Evolutionary conservation across 768 basidiomycete species (phyloP).

Genomic region (Brasilioporus rufonigricans): DNA sequence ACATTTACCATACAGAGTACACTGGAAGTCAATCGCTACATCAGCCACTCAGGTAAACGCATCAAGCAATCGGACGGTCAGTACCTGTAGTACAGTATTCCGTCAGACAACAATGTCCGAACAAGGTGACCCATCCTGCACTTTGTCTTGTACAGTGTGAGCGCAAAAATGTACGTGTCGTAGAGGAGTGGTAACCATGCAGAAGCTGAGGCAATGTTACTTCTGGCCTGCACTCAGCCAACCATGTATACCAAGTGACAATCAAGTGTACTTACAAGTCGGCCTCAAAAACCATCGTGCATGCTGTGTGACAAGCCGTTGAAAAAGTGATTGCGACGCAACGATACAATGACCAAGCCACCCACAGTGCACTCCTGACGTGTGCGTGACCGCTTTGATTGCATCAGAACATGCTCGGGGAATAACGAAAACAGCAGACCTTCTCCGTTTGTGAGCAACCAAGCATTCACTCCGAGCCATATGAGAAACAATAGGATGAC

Average conservation of each 20-base stretch:
- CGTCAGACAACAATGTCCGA: no score
- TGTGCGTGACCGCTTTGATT: conserved; percentile 16
- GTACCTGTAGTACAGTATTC: no score
- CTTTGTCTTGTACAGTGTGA: conserved; percentile 34
- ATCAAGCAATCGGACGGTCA: background rate
- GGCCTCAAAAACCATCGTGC: conserved; percentile 38
- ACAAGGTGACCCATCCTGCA: conserved; percentile 18
- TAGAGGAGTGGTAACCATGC: no score
- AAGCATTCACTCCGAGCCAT: no score
- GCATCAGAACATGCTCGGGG: background rate
- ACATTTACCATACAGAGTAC: conserved; percentile 39
- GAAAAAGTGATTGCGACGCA: conserved; percentile 16
- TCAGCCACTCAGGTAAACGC: background rate
- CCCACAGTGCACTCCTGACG: conserved; percentile 9
- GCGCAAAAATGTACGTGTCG: conserved; percentile 36
- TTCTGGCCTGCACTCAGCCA: conserved; percentile 9
- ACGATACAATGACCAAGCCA: conserved; percentile 24
- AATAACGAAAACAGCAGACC: conserved; percentile 36
- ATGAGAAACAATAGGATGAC: conserved; percentile 34
- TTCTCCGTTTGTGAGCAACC: conserved; percentile 50
- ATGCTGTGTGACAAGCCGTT: conserved; percentile 28
- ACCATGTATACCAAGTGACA: background rate
- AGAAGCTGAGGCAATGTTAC: conserved; percentile 31
- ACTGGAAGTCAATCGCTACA: conserved; percentile 16
- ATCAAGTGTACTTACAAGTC: conserved; percentile 18